These are phyloP conservation scores for Russula ochroleuca DNA, from an alignment of 768 basidiomycete species.

Conservation along the genomic window DNA sequence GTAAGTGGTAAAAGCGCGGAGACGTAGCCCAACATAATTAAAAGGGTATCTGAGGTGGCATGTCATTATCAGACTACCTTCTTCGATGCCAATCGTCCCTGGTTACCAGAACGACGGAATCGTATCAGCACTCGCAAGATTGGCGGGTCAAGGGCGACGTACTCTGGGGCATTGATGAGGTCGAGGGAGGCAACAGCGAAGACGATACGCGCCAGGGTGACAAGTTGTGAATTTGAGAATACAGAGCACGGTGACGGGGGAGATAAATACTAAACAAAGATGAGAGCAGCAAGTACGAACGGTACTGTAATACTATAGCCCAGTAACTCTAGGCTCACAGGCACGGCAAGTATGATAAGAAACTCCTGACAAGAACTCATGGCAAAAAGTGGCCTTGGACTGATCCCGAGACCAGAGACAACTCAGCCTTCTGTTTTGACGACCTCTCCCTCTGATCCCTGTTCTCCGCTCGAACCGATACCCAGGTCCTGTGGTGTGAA, in stretches of 20 bases:
- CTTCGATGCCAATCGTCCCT: background rate
- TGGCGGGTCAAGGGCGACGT: background rate
- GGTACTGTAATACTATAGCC: conserved; percentile 25
- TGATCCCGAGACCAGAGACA: conserved; percentile 31
- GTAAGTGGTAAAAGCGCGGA: background rate
- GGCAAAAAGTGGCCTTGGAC: conserved; percentile 9
- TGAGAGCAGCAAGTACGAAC: conserved; percentile 39
- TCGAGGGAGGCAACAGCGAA: background rate
- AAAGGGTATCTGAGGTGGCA: conserved; percentile 10
- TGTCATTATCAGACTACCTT: background rate
- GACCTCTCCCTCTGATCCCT: conserved; percentile 58
- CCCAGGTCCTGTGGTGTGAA: conserved; percentile 65
- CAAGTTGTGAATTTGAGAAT: conserved; percentile 35
- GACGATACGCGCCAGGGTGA: background rate
- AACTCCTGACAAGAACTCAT: conserved; percentile 25
- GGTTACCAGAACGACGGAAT: conserved; percentile 10
- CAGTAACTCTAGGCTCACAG: conserved; percentile 21
- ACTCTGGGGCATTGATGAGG: background rate
- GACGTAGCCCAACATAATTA: background rate
- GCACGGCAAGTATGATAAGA: conserved; percentile 21
- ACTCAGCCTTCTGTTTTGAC: conserved; percentile 60
- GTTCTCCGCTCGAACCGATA: conserved; percentile 51
- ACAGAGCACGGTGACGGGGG: conserved; percentile 32
- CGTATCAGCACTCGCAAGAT: conserved; percentile 1
- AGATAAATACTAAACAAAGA: conserved; percentile 35